phyloP scores from a whole-genome alignment of 2,329 filamentous ascomycete species.

The Mariannaea sp. region DNA sequence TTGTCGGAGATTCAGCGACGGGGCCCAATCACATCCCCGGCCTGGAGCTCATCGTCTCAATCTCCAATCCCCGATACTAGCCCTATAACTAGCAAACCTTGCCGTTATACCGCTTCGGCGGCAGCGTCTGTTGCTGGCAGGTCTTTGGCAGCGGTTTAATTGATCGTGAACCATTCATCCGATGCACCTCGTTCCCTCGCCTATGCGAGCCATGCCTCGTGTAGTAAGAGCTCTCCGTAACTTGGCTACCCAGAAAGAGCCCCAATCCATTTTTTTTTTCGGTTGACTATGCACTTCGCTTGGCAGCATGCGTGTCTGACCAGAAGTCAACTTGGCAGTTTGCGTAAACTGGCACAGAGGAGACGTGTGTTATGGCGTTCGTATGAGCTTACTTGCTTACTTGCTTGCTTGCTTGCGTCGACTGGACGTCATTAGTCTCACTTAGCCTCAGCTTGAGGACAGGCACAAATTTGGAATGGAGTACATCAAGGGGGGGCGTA shows the following conservation, averaged over 20 bases:
- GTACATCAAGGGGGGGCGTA: too few species aligned
- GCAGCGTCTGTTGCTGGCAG: constrained; percentile 3
- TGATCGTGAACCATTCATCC: not conserved
- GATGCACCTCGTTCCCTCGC: not conserved
- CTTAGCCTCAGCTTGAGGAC: too few species aligned
- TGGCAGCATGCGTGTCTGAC: not conserved
- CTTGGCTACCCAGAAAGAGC: not conserved
- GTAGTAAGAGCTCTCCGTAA: constrained; percentile 1
- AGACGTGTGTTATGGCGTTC: too few species aligned
- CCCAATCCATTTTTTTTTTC: not conserved
- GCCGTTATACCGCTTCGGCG: constrained; percentile 11
- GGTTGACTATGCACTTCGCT: not conserved
- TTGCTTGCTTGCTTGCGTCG: too few species aligned
- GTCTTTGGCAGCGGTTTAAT: not conserved
- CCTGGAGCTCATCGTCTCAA: not conserved
- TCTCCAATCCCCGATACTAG: constrained; percentile 10
- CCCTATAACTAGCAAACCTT: constrained; percentile 18
- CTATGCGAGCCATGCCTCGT: not conserved
- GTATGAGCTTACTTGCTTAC: too few species aligned
- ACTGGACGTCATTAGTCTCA: too few species aligned
- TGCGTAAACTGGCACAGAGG: too few species aligned
- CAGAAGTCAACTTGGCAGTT: too few species aligned
- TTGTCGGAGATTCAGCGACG: constrained; percentile 19
- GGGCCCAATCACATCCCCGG: constrained; percentile 1
- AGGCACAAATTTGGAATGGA: too few species aligned